phyloP scores from a whole-genome alignment of 345 rosid genomes.

The Abelmoschus esculentus region DNA sequence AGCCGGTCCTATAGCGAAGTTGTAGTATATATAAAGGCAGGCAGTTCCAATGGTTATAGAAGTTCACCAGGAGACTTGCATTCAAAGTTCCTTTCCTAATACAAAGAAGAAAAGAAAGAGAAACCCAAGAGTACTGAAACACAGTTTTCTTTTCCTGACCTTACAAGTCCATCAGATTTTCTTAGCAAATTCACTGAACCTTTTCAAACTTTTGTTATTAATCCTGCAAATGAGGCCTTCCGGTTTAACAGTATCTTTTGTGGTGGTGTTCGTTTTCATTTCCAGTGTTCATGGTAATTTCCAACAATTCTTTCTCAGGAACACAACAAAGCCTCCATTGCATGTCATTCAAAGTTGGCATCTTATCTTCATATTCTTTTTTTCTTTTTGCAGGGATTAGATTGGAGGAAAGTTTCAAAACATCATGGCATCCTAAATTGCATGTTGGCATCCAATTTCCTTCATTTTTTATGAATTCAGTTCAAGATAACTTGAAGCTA shows the following conservation, averaged over 20 bases:
- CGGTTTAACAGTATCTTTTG: not conserved
- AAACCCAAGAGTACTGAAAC: too few relatives aligned
- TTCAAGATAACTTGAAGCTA: too few relatives aligned
- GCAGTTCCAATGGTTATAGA: not conserved
- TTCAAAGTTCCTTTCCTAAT: not conserved
- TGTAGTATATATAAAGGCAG: not conserved
- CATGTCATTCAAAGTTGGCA: not conserved
- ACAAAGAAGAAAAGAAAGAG: not conserved
- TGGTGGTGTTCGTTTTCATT: not conserved
- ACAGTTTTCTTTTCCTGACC: not conserved
- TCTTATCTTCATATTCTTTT: not conserved
- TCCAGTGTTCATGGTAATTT: not conserved
- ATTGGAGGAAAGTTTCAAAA: not conserved
- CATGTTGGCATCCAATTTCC: not conserved
- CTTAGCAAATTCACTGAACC: not conserved
- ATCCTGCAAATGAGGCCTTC: not conserved
- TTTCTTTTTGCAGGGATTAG: not conserved
- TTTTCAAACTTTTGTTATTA: too few relatives aligned
- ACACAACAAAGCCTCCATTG: not conserved
- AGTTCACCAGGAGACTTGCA: not conserved
- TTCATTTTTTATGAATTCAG: too few relatives aligned
- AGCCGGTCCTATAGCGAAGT: not conserved
- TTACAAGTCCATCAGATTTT: not conserved
- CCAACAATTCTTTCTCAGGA: not conserved
- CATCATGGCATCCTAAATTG: not conserved